Base-by-base conservation (phyloP, 106 monocot species). In the Dendrobium officinale region DNA sequence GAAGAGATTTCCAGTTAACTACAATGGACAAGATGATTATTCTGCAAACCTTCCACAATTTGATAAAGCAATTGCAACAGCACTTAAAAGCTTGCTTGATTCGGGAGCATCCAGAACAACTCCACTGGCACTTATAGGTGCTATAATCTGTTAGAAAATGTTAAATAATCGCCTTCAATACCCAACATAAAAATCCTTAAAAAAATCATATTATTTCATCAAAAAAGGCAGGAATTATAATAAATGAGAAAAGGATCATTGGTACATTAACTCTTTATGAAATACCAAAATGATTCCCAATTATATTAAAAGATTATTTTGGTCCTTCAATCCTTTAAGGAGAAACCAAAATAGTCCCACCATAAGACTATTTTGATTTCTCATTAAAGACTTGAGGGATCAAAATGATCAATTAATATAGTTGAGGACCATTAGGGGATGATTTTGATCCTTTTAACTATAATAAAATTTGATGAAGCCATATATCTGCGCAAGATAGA, bases 51-150 rank as follows among this genome's bases (percentile, higher is more conserved):
- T 89, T 80, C 91, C 89, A 86, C 98, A 98, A 82, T 95, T 98
- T 86, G 98, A 92, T 75, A 98, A 87, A 83, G 98, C 98, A 83
- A 95, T 90, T 80, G 98, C 92, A 78, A 91, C 85, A 83, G 98
- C 85, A 77, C 98, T 98, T 80, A 95, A 80, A 86, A 98, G 95
- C 73, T 98, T 98, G 82, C 89, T 91, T 77, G 95, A 88, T 80
- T 93, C 98, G 45, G 98, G 98, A 49, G 88, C 89, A 87, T 98
- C 95, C 61, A 98, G 92, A 61, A 98, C 86, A 72, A 98, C 95
- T 20, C 95, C 95, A 80, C 91, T 98, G 64, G 88, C 95, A 91
- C 95, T 95, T 72, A 87, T 13, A 56, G 98, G 98, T 51, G 95
- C 79, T 85, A 98, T 92, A 41, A 98, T 89, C 98, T 98, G 85